These are phyloP conservation scores for Cytospora schulzeri DNA, from an alignment of 2,329 filamentous ascomycete genomes.

Conservation along the genomic window DNA sequence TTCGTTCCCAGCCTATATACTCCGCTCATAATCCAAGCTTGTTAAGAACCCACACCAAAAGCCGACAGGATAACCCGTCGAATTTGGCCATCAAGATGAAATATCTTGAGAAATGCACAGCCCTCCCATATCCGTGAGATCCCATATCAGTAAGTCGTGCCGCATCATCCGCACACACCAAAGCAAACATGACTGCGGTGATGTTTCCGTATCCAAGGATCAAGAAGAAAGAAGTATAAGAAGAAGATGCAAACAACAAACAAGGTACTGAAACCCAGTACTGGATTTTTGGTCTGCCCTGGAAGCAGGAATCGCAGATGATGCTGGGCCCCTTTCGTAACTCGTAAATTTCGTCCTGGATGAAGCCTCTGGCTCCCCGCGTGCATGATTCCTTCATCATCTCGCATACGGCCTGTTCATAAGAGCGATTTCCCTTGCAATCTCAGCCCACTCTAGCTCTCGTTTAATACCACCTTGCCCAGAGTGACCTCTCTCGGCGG, in stretches of 20 bases:
- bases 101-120: background rate
- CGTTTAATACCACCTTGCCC: constrained; percentile 53
- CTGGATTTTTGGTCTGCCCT: constrained; percentile 4
- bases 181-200: background rate
- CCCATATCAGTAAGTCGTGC: background rate
- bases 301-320: background rate
- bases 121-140: background rate
- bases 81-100: background rate
- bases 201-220: background rate
- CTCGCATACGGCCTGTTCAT: constrained; percentile 95
- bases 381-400: constrained; percentile 38
- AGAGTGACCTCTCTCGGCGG: constrained; percentile 44
- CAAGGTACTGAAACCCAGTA: background rate
- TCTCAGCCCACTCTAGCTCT: constrained; percentile 88
- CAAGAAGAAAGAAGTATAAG: background rate
- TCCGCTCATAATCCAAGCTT: background rate
- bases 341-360: constrained; percentile 22
- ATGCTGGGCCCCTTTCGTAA: constrained; percentile 18
- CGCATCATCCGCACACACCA: background rate
- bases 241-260: background rate
- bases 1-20: background rate
- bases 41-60: background rate
- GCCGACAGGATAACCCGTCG: background rate
- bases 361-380: background rate
- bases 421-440: constrained; percentile 85